These are phyloP conservation scores for Naganishia vaughanmartiniae DNA, from an alignment of 768 basidiomycete species.

Conservation along the genomic window DNA sequence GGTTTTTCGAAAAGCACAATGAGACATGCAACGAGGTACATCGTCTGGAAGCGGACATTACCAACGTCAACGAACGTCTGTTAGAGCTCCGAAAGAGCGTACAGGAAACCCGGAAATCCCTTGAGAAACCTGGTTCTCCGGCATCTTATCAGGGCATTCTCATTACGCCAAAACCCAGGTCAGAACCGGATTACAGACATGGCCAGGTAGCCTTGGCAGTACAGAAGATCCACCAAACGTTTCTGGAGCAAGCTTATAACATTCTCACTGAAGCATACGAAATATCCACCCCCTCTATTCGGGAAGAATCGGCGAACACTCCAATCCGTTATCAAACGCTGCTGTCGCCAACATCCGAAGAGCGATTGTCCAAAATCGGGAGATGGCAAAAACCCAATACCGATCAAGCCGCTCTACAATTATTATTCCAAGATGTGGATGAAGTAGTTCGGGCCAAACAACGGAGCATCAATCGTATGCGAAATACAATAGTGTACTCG, in stretches of 20 bases:
- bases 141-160: constrained; percentile 44
- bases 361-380: constrained; percentile 75
- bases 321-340: constrained; percentile 90
- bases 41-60: constrained; percentile 89
- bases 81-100: constrained; percentile 81
- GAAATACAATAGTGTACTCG: constrained; percentile 92
- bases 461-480: constrained; percentile 90
- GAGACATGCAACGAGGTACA: constrained; percentile 97
- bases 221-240: constrained; percentile 56
- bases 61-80: constrained; percentile 89
- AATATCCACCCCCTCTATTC: constrained; percentile 79
- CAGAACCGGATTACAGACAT: constrained; percentile 35
- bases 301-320: constrained; percentile 78
- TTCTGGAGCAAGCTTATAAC: constrained; percentile 83
- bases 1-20: constrained; percentile 99
- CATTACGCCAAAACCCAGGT: constrained; percentile 42
- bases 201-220: constrained; percentile 32
- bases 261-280: constrained; percentile 75
- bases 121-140: constrained; percentile 61
- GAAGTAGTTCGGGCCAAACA: constrained; percentile 88
- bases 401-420: constrained; percentile 77
- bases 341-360: constrained; percentile 82
- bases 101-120: constrained; percentile 67
- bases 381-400: constrained; percentile 82
- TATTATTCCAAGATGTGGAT: constrained; percentile 82